Evolutionary conservation across 371 early-diverging fungal genomes (phyloP).

Genomic region (Batkoa obscura): DNA sequence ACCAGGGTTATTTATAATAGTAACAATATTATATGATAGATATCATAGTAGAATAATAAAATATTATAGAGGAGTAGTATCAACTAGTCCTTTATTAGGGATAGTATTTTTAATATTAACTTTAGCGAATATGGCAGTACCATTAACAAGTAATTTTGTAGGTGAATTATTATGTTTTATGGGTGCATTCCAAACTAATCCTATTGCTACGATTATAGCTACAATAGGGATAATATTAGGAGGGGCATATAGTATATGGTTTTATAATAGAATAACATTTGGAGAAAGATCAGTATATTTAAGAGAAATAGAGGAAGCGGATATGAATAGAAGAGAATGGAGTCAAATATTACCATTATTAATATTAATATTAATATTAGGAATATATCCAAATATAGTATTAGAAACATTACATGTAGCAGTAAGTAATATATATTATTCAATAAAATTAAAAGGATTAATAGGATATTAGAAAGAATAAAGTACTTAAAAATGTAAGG

Average conservation of each 20-base stretch:
- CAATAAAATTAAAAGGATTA: no score
- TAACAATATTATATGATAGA: not conserved
- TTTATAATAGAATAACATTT: not conserved
- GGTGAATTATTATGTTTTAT: not conserved
- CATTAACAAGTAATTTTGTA: not conserved
- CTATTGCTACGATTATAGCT: not conserved
- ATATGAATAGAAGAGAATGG: not conserved
- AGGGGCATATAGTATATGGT: not conserved
- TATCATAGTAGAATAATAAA: not conserved
- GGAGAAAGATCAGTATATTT: not conserved
- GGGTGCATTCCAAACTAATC: not conserved
- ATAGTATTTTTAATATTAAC: not conserved
- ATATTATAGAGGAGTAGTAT: not conserved
- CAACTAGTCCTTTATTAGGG: not conserved
- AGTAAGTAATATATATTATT: not conserved
- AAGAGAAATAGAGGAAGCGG: no score
- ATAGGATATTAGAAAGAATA: no score
- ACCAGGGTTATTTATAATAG: not conserved
- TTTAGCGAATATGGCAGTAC: not conserved
- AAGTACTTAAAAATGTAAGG: no score
- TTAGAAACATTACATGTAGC: not conserved
- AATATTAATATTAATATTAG: constrained; percentile 7
- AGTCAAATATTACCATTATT: not conserved
- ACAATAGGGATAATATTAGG: not conserved
- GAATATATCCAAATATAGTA: constrained; percentile 1